Conservation (phyloP, 805 yeast species). For the Yarrowia porcina region DNA sequence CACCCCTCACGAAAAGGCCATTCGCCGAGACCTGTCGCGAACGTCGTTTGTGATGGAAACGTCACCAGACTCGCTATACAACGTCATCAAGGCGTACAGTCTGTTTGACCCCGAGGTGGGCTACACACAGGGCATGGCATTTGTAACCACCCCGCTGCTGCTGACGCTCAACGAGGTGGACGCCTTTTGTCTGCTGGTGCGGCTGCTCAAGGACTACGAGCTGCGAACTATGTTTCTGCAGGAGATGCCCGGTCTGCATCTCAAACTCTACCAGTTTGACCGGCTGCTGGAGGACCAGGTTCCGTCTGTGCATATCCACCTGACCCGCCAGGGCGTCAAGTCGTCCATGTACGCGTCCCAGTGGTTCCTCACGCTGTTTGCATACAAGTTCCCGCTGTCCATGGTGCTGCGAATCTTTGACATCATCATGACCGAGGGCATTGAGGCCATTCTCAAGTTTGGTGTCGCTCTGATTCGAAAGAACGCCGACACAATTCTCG, state of each 20-base stretch:
- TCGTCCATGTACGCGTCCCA: conserved; percentile 97
- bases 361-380: conserved; percentile 94
- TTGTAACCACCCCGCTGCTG: conserved; percentile 78
- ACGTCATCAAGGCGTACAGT: conserved; percentile 79
- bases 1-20: conserved; percentile 68
- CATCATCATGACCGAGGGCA: conserved; percentile 84
- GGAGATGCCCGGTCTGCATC: conserved; percentile 90
- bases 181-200: conserved; percentile 75
- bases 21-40: conserved; percentile 76
- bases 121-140: conserved; percentile 97
- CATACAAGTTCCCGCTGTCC: conserved; percentile 88
- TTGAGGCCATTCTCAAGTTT: conserved; percentile 79
- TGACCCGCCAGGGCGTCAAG: conserved; percentile 79
- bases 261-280: conserved; percentile 85
- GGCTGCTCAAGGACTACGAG: conserved; percentile 81
- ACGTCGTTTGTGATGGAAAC: conserved; percentile 75
- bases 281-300: conserved; percentile 71
- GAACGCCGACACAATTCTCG: conserved; percentile 57
- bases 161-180: conserved; percentile 80
- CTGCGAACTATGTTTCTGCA: conserved; percentile 74
- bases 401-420: conserved; percentile 87
- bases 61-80: conserved; percentile 55
- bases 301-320: conserved; percentile 71
- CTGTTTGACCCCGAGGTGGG: conserved; percentile 90
- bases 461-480: conserved; percentile 75